Base-by-base conservation (phyloP, 2,329 filamentous ascomycete genomes). In the Curvularia lunata region DNA sequence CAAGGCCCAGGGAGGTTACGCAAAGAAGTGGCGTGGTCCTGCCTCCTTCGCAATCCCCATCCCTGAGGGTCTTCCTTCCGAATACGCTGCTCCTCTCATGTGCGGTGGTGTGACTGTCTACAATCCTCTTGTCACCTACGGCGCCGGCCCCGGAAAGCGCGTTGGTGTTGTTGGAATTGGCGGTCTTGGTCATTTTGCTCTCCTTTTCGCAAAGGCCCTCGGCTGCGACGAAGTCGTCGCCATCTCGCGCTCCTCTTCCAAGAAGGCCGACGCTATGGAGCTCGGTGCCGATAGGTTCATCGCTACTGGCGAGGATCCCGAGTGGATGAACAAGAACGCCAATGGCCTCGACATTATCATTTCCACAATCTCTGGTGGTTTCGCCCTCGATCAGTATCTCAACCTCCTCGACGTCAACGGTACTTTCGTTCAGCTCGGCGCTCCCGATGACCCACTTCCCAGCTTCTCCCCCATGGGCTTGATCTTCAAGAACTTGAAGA, bases 21-120 rank as follows among this genome's bases (percentile, higher is more conserved):
- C 85, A 2, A 85, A 83, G 51, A 84, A 90, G 71, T 84, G 91
- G 48, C 84, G 89, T 59, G 86, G 87, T 1, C 90, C 93, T 76
- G 89, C 92, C 77, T 87, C 91, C 77, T 93, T 84, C 72, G 83
- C 82, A 9, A 85, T 86, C 72, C 88, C 88, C 63, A 93, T 96
- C 62, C 91, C 91, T 18, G 90, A 92, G n/a, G 85, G 82, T 47
- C 84, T 95, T 40, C 72, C 79, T 56, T 80, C 75, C 38, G 77
- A 76, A 49, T 77, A 86, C 50, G 90, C 88, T 1, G 91, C 90
- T 1, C 90, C 90, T 5, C 91, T 93, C 87, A 84, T 95, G 68
- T 96, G 91, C 76, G 91, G 90, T 34, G 91, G 92, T 63, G 82
- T 95, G 59, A 95, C 91, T 1, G 86, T 87, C 41, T 96, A 88